These are phyloP conservation scores for Chlorophyllum brunneum DNA, from an alignment of 768 basidiomycete species.

Conservation along the genomic window DNA sequence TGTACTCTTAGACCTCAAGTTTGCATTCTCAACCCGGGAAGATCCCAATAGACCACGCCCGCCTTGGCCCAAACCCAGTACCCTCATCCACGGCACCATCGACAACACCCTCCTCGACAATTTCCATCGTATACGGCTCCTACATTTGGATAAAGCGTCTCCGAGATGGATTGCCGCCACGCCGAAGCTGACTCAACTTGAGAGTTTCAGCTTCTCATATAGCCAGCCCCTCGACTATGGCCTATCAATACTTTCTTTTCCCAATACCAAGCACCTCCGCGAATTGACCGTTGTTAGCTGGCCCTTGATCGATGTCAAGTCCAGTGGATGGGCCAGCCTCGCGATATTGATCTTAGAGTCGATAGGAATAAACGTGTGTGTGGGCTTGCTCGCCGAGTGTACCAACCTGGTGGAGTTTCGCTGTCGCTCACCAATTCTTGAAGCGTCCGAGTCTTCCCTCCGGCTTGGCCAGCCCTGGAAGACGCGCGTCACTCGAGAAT, in stretches of 20 bases:
- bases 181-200: not conserved
- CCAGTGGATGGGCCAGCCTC: not conserved
- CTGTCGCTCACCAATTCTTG: not conserved
- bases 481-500: not conserved
- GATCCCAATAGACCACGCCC: not conserved
- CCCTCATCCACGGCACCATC: not conserved
- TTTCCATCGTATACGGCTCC: not conserved
- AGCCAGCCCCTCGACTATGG: not conserved
- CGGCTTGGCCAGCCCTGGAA: not conserved
- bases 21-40: too few relatives aligned
- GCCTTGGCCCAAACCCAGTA: not conserved
- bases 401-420: not conserved
- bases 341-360: not conserved
- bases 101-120: not conserved
- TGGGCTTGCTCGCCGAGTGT: not conserved
- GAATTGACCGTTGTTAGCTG: not conserved
- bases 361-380: conserved; percentile 5
- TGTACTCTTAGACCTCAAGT: not conserved
- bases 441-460: not conserved
- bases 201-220: not conserved
- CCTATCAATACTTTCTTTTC: not conserved
- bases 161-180: not conserved
- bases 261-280: not conserved
- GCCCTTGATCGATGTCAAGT: not conserved
- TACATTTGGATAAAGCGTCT: not conserved